Evolutionary conservation across 257 asterid species (phyloP).

Genomic region (Penstemon eatonii): DNA sequence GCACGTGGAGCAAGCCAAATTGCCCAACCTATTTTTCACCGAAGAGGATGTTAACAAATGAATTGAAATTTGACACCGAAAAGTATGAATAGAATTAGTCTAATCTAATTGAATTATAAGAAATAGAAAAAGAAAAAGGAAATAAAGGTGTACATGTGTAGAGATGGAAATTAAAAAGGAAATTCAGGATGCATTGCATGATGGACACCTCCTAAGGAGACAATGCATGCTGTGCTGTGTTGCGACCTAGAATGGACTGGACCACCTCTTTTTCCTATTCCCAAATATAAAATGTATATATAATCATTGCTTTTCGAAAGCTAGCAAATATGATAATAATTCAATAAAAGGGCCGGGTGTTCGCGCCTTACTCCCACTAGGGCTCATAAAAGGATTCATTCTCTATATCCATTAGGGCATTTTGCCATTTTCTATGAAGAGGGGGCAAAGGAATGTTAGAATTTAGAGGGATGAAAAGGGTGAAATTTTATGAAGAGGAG

Average conservation of each 20-base stretch:
- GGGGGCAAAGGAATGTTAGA: too few species aligned
- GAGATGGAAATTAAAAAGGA: slow-evolving; percentile 12
- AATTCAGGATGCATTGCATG: slow-evolving; percentile 8
- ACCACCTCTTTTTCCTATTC: too few species aligned
- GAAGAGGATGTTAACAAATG: neutral
- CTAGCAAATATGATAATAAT: slow-evolving; percentile 2
- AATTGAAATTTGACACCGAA: slow-evolving; percentile 16
- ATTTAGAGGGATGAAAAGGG: too few species aligned
- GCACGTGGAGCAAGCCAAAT: slow-evolving; percentile 3
- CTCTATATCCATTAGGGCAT: neutral
- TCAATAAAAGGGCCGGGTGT: neutral
- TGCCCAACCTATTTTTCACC: slow-evolving; percentile 15
- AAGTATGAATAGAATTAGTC: neutral
- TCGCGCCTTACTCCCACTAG: slow-evolving; percentile 28
- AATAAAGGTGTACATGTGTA: neutral
- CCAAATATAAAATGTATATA: too few species aligned
- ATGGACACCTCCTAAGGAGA: slow-evolving; percentile 39
- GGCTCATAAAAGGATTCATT: slow-evolving; percentile 22
- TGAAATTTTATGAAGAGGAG: too few species aligned
- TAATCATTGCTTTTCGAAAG: slow-evolving; percentile 36
- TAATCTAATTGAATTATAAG: neutral
- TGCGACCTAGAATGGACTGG: too few species aligned
- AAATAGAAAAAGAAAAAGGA: neutral
- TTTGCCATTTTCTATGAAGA: too few species aligned
- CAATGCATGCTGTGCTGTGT: slow-evolving; percentile 43